Evolutionary conservation across 441 rosid species (phyloP).

Genomic region (Corymbia calophylla): DNA sequence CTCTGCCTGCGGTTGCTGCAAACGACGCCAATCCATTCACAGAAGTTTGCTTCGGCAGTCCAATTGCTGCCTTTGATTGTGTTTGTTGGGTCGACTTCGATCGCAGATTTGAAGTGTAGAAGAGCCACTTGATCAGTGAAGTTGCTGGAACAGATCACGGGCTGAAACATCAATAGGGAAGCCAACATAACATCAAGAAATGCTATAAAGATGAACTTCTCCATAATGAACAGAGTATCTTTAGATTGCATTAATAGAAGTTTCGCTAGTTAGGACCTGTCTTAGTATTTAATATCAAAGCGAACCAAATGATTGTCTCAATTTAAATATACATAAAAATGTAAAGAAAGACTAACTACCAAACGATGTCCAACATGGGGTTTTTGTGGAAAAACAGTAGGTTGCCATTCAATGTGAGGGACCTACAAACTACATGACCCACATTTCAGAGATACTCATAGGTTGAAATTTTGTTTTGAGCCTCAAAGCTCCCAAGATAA

Average conservation of each 20-base stretch:
- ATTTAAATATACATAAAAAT: no score
- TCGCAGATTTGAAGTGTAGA: neutral
- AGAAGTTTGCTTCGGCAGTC: neutral
- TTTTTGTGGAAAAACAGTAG: neutral
- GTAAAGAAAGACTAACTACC: neutral
- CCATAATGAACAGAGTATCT: neutral
- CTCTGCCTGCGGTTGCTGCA: neutral
- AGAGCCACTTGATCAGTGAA: neutral
- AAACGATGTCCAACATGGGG: neutral
- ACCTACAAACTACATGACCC: neutral
- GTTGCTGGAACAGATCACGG: neutral
- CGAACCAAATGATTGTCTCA: fast-evolving
- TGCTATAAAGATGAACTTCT: neutral
- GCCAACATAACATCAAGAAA: neutral
- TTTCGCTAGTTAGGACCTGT: fast-evolving
- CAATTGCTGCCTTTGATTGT: neutral
- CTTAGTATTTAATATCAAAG: neutral
- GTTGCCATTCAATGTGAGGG: neutral
- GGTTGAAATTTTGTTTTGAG: neutral
- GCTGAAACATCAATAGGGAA: neutral
- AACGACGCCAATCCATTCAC: neutral
- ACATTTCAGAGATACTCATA: neutral
- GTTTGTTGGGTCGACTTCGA: neutral
- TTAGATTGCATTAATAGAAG: neutral
- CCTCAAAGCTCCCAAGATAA: neutral